A percentile compares a stretch with the other conserved stretches of the same genome.
Evolutionary conservation across 768 basidiomycete species (phyloP).

Genomic region (Pleurotus tuber-regium): DNA sequence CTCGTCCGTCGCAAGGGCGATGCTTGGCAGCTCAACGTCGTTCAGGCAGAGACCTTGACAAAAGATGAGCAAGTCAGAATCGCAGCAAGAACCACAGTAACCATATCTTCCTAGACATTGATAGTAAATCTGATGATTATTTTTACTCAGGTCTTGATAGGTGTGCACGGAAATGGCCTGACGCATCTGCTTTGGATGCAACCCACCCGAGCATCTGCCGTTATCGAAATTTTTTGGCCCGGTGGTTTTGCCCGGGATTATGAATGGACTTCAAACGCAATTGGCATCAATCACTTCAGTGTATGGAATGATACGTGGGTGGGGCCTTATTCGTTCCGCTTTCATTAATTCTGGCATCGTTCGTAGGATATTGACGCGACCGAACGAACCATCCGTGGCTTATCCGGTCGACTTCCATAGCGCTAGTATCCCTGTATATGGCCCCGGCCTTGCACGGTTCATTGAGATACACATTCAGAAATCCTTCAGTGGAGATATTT

Average conservation of each 20-base stretch:
- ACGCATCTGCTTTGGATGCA: slow-evolving; percentile 88
- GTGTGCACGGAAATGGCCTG: slow-evolving; percentile 78
- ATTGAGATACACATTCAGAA: slow-evolving; percentile 62
- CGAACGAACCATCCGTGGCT: slow-evolving; percentile 42
- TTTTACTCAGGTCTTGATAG: slow-evolving; percentile 54
- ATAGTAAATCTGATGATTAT: neutral
- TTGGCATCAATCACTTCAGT: slow-evolving; percentile 76
- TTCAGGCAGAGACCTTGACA: slow-evolving; percentile 61
- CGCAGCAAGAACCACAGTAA: slow-evolving; percentile 66
- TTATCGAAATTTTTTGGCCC: slow-evolving; percentile 85
- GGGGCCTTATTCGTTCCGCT: slow-evolving; percentile 7
- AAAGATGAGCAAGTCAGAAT: slow-evolving; percentile 74
- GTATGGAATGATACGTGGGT: slow-evolving; percentile 80
- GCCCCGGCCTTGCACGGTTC: slow-evolving; percentile 58
- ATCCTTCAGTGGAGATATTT: slow-evolving; percentile 2
- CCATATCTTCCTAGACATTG: slow-evolving; percentile 19
- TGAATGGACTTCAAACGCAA: slow-evolving; percentile 72
- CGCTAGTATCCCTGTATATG: slow-evolving; percentile 69
- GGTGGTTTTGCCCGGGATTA: slow-evolving; percentile 84
- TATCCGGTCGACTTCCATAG: slow-evolving; percentile 88
- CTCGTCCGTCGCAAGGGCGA: slow-evolving; percentile 38
- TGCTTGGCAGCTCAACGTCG: slow-evolving; percentile 59
- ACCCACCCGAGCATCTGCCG: slow-evolving; percentile 64
- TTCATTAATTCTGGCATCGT: slow-evolving; percentile 14
- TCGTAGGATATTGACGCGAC: slow-evolving; percentile 32